Evolutionary conservation across 352 stramenopile species (phyloP).

Genomic region (Globisporangium viniferum): DNA sequence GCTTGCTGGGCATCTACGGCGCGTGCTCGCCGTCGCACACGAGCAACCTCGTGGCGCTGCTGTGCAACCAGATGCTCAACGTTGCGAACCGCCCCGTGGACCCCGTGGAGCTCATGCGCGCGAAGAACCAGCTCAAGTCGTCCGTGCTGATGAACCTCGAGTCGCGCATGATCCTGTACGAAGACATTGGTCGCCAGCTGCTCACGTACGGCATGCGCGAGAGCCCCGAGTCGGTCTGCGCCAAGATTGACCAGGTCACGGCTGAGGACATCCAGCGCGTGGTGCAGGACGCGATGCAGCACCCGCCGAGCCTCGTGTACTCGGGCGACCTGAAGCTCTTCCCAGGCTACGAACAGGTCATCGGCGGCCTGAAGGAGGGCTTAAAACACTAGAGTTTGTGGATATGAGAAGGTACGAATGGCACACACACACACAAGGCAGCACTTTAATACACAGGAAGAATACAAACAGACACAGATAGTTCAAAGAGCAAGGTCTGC

Average conservation of each 20-base stretch:
- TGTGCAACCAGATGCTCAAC: slow-evolving; percentile 92
- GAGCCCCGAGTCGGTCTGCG: slow-evolving; percentile 80
- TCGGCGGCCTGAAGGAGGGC: slow-evolving; percentile 70
- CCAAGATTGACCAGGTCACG: slow-evolving; percentile 88
- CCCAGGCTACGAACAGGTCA: slow-evolving; percentile 81
- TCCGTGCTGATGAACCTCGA: slow-evolving; percentile 99
- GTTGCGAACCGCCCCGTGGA: slow-evolving; percentile 79
- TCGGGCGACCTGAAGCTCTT: slow-evolving; percentile 76
- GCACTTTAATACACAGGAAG: neutral
- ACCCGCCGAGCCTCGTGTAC: slow-evolving; percentile 81
- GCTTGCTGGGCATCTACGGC: slow-evolving; percentile 95
- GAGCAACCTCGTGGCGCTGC: slow-evolving; percentile 90
- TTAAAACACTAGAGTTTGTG: slow-evolving; percentile 20
- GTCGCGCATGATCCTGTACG: slow-evolving; percentile 96
- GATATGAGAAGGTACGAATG: neutral
- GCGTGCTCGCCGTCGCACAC: slow-evolving; percentile 79
- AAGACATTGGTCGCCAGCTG: slow-evolving; percentile 98
- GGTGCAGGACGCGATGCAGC: slow-evolving; percentile 68
- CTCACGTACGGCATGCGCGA: slow-evolving; percentile 95
- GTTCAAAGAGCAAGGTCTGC: neutral
- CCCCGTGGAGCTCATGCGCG: slow-evolving; percentile 89
- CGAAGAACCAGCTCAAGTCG: slow-evolving; percentile 99
- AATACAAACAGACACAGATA: too few relatives aligned
- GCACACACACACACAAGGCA: slow-evolving; percentile 1
- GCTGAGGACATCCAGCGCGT: slow-evolving; percentile 83